These are phyloP conservation scores for Nelumbo lutea DNA, from an alignment of 164 flowering plant species.

Conservation along the genomic window DNA sequence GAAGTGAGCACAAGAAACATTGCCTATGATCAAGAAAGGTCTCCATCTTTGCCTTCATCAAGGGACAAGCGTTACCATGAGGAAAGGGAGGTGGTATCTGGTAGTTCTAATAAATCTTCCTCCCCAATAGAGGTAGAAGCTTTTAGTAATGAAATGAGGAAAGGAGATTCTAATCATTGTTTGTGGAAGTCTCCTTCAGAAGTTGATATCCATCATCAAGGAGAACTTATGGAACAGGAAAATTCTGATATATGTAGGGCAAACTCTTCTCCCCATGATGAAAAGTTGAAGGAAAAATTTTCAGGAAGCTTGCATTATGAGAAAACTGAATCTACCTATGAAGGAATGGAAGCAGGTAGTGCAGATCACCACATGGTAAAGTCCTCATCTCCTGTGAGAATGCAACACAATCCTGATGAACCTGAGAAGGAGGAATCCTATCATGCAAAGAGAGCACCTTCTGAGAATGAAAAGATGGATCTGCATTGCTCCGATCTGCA, in stretches of 20 bases:
- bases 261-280: constrained; percentile 1
- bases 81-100: constrained; percentile 6
- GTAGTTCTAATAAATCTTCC: not conserved
- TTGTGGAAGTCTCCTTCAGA: not conserved
- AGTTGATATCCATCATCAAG: not conserved
- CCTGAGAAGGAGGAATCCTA: constrained; percentile 7
- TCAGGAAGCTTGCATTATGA: constrained; percentile 10
- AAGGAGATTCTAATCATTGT: constrained; percentile 4
- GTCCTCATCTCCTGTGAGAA: not conserved
- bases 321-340: constrained; percentile 5
- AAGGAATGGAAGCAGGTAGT: constrained; percentile 4
- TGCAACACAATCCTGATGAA: not conserved
- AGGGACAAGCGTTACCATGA: constrained; percentile 1
- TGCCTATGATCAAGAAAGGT: constrained; percentile 11
- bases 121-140: constrained; percentile 5
- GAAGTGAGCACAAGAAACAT: not conserved
- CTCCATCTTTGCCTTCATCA: not conserved
- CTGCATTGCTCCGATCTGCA: not conserved
- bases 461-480: constrained; percentile 12
- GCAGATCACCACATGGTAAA: not conserved
- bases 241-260: constrained; percentile 2
- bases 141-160: constrained; percentile 7
- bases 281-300: constrained; percentile 5
- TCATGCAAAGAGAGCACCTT: not conserved
- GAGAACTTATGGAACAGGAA: not conserved